A percentile compares a stretch with the other conserved stretches of the same genome.
These are phyloP conservation scores for Marchantia paleacea DNA, from an alignment of 225 moss, liverwort and hornwort genomes.

Conservation along the genomic window DNA sequence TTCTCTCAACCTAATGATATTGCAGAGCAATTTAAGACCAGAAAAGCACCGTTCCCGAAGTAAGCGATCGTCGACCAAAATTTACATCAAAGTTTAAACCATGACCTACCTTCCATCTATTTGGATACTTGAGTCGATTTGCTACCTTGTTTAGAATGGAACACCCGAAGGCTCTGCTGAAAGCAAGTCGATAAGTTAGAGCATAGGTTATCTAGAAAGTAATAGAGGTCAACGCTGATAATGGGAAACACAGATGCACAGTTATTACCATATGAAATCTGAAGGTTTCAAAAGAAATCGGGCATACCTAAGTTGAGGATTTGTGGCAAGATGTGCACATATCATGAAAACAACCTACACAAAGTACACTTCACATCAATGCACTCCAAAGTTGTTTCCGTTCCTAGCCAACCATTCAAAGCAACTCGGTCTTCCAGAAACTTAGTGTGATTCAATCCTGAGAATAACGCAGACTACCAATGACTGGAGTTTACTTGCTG, in stretches of 20 bases:
- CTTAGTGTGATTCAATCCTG: too few species aligned
- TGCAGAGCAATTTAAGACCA: too few species aligned
- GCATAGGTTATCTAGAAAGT: background rate
- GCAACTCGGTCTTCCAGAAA: too few species aligned
- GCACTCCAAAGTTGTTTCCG: background rate
- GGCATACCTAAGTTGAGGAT: constrained; percentile 67
- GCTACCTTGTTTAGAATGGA: constrained; percentile 66
- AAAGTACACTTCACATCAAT: background rate
- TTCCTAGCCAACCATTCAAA: background rate
- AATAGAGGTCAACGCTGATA: background rate
- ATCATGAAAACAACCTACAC: constrained; percentile 80
- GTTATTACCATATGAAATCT: background rate
- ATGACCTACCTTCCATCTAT: constrained; percentile 67
- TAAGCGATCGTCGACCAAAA: background rate
- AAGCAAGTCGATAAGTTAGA: background rate
- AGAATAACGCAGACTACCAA: too few species aligned
- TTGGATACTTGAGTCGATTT: constrained; percentile 62
- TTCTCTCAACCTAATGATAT: too few species aligned
- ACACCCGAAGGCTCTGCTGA: constrained; percentile 62
- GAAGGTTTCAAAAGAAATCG: too few species aligned
- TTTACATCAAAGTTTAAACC: background rate
- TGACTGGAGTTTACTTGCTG: too few species aligned
- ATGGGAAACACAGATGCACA: background rate
- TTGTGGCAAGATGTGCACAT: constrained; percentile 76
- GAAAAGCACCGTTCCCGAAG: background rate